These are phyloP conservation scores for Nicotiana knightiana DNA, from an alignment of 257 asterid species.

Conservation along the genomic window DNA sequence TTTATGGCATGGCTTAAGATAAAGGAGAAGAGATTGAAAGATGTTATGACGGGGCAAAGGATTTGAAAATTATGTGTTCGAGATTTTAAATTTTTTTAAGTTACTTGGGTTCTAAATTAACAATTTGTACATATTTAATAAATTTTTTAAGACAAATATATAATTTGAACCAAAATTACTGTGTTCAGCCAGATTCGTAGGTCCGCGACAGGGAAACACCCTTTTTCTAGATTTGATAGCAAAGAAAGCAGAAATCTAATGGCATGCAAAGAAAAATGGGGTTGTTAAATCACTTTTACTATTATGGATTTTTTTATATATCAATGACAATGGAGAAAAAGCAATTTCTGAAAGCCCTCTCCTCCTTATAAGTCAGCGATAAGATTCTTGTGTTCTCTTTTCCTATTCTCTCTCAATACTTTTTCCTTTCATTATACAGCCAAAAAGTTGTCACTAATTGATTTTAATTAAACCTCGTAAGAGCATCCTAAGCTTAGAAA, in stretches of 20 bases:
- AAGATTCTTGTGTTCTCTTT: constrained; percentile 4
- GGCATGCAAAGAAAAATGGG: not conserved
- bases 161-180: too few relatives aligned
- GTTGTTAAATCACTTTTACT: constrained; percentile 2
- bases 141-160: too few relatives aligned
- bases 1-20: constrained; percentile 8
- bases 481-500: constrained; percentile 9
- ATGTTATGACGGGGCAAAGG: too few relatives aligned
- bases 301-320: not conserved
- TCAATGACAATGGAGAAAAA: not conserved
- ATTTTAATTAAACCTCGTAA: constrained; percentile 6
- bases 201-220: not conserved
- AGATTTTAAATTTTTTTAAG: too few relatives aligned
- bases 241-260: not conserved
- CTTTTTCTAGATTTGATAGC: constrained; percentile 10
- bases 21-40: not conserved
- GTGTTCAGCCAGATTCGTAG: rapidly evolving
- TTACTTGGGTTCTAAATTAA: too few relatives aligned
- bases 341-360: not conserved
- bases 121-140: too few relatives aligned
- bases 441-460: constrained; percentile 9
- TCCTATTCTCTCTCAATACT: not conserved
- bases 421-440: not conserved
- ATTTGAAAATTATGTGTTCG: too few relatives aligned
- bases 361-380: constrained; percentile 8